phyloP scores from a whole-genome alignment of 331 rosid genomes.

The Pyrus hybrid region DNA sequence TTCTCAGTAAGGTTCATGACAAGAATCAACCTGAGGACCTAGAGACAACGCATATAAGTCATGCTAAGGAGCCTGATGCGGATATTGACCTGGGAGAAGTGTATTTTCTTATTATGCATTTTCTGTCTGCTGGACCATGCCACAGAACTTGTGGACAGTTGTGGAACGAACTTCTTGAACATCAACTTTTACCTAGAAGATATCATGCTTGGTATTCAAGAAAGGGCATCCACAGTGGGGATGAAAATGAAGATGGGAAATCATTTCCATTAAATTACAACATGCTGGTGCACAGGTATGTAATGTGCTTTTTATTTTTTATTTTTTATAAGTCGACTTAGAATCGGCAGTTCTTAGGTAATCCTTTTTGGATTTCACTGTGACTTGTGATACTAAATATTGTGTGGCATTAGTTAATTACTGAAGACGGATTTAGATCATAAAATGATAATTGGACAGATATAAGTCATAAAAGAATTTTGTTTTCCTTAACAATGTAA shows the following conservation, averaged over 20 bases:
- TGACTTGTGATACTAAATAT: neutral
- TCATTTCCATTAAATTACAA: constrained; percentile 77
- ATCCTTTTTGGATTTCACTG: neutral
- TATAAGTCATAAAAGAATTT: neutral
- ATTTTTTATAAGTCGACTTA: neutral
- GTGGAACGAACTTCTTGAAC: constrained; percentile 87
- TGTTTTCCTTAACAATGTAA: neutral
- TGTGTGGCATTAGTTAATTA: neutral
- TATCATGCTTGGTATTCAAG: constrained; percentile 97
- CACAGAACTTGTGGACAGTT: constrained; percentile 65
- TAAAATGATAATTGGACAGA: no score
- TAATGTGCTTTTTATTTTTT: neutral
- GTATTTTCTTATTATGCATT: constrained; percentile 94
- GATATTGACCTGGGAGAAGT: constrained; percentile 83
- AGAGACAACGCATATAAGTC: constrained; percentile 23
- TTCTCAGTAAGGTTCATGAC: constrained; percentile 45
- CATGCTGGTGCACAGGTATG: constrained; percentile 72
- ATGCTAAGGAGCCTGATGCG: constrained; percentile 43
- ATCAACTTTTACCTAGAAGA: constrained; percentile 90
- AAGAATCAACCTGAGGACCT: constrained; percentile 30
- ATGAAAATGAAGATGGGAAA: constrained; percentile 65
- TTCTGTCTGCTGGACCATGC: constrained; percentile 93
- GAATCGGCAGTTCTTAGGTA: neutral
- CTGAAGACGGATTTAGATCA: neutral
- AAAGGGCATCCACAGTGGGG: constrained; percentile 50